phyloP scores from a whole-genome alignment of 140 eudicot species.

The Senecio squalidus region DNA sequence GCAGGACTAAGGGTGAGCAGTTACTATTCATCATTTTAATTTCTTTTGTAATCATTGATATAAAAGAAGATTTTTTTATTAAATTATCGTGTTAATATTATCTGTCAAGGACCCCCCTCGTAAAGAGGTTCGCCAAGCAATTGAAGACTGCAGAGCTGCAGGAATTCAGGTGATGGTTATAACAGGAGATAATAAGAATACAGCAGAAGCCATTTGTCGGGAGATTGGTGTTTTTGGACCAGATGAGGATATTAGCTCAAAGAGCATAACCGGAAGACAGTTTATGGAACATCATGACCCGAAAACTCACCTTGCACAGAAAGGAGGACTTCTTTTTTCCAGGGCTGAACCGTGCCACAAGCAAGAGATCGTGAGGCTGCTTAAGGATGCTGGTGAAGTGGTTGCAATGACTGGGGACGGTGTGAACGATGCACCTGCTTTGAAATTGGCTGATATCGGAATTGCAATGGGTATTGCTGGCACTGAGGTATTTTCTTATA shows the following conservation, averaged over 20 bases:
- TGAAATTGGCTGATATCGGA: constrained; percentile 92
- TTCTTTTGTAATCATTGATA: not conserved
- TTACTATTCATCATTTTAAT: not conserved
- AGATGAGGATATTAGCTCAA: constrained; percentile 57
- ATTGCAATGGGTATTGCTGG: constrained; percentile 97
- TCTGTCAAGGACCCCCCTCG: constrained; percentile 75
- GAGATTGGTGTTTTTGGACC: constrained; percentile 77
- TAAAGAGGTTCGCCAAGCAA: constrained; percentile 77
- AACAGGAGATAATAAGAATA: constrained; percentile 84
- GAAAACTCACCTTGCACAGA: constrained; percentile 50
- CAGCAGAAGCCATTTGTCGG: constrained; percentile 89
- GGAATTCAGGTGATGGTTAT: constrained; percentile 85
- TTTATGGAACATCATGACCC: constrained; percentile 54
- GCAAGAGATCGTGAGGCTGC: constrained; percentile 85
- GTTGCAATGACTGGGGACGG: constrained; percentile 97
- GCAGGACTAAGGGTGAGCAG: constrained; percentile 71
- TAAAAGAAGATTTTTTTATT: constrained; percentile 3
- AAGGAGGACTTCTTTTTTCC: constrained; percentile 82
- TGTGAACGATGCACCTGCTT: constrained; percentile 87
- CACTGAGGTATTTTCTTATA: constrained; percentile 54
- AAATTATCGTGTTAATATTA: not conserved
- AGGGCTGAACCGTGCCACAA: constrained; percentile 95
- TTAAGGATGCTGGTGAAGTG: constrained; percentile 81
- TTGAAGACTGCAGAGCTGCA: constrained; percentile 87
- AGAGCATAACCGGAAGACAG: constrained; percentile 69